A percentile compares a stretch with the other conserved stretches of the same genome.
Conservation (phyloP, 352 stramenopile genomes). For the Pythium chondricola region DNA sequence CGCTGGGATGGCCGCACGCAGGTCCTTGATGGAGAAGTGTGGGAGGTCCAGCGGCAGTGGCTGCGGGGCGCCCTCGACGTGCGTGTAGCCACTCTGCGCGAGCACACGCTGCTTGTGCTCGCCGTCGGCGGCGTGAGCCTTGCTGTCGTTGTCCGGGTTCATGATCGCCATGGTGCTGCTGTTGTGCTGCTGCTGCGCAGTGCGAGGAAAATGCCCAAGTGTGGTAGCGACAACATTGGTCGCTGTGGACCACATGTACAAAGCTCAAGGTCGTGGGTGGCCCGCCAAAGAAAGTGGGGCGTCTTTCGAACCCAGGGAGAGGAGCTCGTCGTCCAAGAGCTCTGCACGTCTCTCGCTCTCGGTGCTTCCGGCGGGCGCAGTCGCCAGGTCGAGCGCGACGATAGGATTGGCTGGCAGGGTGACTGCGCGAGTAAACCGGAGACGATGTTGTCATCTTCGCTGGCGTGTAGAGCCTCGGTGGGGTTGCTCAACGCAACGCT, state of each 20-base stretch:
- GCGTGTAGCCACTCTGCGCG: constrained; percentile 57
- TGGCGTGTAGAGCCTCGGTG: not conserved
- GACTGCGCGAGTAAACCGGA: constrained; percentile 9
- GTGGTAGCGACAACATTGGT: not conserved
- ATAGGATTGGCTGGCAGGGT: not conserved
- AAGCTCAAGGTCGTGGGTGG: no score
- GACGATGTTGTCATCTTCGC: no score
- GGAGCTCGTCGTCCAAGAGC: not conserved
- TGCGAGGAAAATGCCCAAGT: not conserved
- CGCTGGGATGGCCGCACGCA: constrained; percentile 88
- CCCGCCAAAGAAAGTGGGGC: no score
- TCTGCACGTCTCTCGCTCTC: not conserved
- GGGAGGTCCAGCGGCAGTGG: constrained; percentile 77
- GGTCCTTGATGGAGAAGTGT: constrained; percentile 84
- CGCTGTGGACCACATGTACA: not conserved
- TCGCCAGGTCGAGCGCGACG: no score
- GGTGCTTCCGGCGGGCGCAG: not conserved
- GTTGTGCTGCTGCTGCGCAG: not conserved
- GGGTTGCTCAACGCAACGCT: no score
- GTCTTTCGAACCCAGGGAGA: no score
- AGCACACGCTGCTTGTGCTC: constrained; percentile 45
- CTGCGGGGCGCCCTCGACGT: constrained; percentile 65
- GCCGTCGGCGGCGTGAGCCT: constrained; percentile 19
- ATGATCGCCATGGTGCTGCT: constrained; percentile 52
- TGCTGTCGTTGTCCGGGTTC: constrained; percentile 43